Percentiles rank a stretch among this genome's conserved stretches.
These are phyloP conservation scores for Podospora comata DNA, from an alignment of 495 filamentous ascomycete species.

Conservation along the genomic window DNA sequence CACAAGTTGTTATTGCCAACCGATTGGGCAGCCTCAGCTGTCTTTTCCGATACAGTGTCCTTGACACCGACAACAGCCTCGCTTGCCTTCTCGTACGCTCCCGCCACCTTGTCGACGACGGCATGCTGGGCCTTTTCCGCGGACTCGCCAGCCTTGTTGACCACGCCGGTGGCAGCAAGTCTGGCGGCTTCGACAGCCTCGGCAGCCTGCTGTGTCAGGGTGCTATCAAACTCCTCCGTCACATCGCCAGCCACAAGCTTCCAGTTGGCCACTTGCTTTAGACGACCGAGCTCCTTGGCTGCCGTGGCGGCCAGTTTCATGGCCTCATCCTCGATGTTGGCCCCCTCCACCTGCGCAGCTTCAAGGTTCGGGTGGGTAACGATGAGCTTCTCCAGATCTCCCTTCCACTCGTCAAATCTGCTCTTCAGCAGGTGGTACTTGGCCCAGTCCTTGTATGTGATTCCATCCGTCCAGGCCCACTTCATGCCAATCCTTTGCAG, in stretches of 20 bases:
- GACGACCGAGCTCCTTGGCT: constrained; percentile 73
- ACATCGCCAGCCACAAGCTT: constrained; percentile 76
- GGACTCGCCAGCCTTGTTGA: constrained; percentile 14
- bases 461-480: constrained; percentile 94
- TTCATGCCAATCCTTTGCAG: constrained; percentile 95
- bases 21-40: constrained; percentile 14
- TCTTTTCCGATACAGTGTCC: constrained; percentile 9
- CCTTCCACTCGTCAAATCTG: constrained; percentile 79
- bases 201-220: constrained; percentile 42
- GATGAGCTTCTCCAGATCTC: constrained; percentile 70
- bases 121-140: constrained; percentile 19
- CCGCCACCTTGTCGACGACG: constrained; percentile 24
- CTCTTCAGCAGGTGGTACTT: constrained; percentile 83
- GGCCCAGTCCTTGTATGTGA: constrained; percentile 95
- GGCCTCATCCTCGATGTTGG: constrained; percentile 66
- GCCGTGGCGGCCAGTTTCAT: constrained; percentile 78
- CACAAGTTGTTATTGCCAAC: constrained; percentile 15
- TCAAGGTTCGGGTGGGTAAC: constrained; percentile 67
- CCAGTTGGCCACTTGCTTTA: constrained; percentile 84
- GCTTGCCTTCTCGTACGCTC: constrained; percentile 18
- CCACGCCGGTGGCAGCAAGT: constrained; percentile 22
- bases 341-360: constrained; percentile 64
- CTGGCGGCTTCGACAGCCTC: constrained; percentile 36
- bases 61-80: constrained; percentile 14
- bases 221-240: constrained; percentile 67